Percentiles rank a stretch among this genome's conserved stretches.
These are phyloP conservation scores for Castanea mollissima DNA, from an alignment of 306 rosid species.

Conservation along the genomic window DNA sequence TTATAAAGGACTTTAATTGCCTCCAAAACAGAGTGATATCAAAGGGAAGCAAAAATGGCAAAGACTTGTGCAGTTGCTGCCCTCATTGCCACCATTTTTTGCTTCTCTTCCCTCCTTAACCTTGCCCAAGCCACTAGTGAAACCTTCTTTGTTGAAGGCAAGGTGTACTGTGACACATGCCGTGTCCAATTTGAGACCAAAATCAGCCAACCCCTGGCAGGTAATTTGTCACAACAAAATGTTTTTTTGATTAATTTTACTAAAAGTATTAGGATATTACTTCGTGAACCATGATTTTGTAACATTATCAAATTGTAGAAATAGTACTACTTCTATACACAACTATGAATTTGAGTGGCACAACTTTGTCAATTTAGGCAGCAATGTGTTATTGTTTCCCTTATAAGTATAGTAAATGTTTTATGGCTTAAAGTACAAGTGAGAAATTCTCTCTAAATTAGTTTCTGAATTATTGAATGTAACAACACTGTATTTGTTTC, in stretches of 20 bases:
- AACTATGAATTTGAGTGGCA: too few species aligned
- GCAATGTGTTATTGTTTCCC: too few species aligned
- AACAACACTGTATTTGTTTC: too few species aligned
- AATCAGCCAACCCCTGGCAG: slow-evolving; percentile 1
- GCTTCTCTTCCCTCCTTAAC: slow-evolving; percentile 7
- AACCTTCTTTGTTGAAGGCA: slow-evolving; percentile 16
- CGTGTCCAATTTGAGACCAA: slow-evolving; percentile 24
- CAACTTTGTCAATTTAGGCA: too few species aligned
- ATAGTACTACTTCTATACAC: too few species aligned
- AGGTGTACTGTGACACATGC: slow-evolving; percentile 31
- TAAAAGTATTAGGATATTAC: neutral
- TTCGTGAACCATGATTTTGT: too few species aligned
- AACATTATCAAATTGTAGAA: neutral
- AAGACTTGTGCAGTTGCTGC: slow-evolving; percentile 5
- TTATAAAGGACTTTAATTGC: neutral
- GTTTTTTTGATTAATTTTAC: neutral
- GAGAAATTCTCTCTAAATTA: too few species aligned
- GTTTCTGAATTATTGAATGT: too few species aligned
- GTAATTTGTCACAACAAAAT: slow-evolving; percentile 5
- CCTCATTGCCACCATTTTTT: slow-evolving; percentile 2
- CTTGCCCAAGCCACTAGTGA: neutral
- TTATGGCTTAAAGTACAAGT: too few species aligned
- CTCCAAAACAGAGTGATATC: neutral
- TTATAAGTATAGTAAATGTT: too few species aligned
- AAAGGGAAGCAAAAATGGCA: slow-evolving; percentile 11